These are phyloP conservation scores for Neofusicoccum parvum DNA, from an alignment of 2,329 filamentous ascomycete genomes.

Conservation along the genomic window DNA sequence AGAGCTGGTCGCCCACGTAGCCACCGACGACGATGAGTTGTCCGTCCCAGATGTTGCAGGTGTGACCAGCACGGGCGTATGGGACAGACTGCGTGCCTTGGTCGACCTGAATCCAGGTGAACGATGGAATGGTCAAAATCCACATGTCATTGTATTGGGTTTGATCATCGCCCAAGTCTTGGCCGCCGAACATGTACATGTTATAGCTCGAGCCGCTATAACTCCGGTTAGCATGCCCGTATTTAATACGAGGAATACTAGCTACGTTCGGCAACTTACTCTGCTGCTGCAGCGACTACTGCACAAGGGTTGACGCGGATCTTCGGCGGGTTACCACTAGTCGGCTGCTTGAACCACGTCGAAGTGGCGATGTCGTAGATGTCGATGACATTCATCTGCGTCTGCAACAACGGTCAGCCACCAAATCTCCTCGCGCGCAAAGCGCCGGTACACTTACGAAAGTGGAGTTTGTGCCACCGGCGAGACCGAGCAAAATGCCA, in stretches of 20 bases:
- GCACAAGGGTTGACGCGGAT: slow-evolving; percentile 69
- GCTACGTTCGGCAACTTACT: slow-evolving; percentile 41
- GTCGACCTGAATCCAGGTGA: slow-evolving; percentile 75
- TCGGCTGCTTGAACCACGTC: slow-evolving; percentile 74
- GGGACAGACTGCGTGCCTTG: slow-evolving; percentile 50
- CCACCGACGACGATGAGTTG: slow-evolving; percentile 82
- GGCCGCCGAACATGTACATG: slow-evolving; percentile 77
- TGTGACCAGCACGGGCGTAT: slow-evolving; percentile 69
- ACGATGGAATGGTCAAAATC: slow-evolving; percentile 78
- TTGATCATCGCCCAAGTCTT: slow-evolving; percentile 63
- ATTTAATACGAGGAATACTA: not conserved
- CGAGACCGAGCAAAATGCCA: slow-evolving; percentile 76
- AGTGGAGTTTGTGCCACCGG: slow-evolving; percentile 68
- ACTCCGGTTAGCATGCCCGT: slow-evolving; percentile 13
- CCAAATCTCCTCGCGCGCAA: not conserved
- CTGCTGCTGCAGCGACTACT: slow-evolving; percentile 71
- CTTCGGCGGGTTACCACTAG: slow-evolving; percentile 60
- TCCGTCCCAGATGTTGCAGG: slow-evolving; percentile 75
- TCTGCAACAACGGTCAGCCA: slow-evolving; percentile 39
- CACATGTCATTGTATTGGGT: slow-evolving; percentile 72
- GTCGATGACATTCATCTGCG: slow-evolving; percentile 71
- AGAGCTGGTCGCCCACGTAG: slow-evolving; percentile 61
- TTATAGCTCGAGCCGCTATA: slow-evolving; percentile 69
- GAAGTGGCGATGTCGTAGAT: slow-evolving; percentile 75
- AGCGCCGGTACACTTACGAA: slow-evolving; percentile 54